Conservation (phyloP, 225 moss, liverwort and hornwort species). For the Sphagnum tenellum region DNA sequence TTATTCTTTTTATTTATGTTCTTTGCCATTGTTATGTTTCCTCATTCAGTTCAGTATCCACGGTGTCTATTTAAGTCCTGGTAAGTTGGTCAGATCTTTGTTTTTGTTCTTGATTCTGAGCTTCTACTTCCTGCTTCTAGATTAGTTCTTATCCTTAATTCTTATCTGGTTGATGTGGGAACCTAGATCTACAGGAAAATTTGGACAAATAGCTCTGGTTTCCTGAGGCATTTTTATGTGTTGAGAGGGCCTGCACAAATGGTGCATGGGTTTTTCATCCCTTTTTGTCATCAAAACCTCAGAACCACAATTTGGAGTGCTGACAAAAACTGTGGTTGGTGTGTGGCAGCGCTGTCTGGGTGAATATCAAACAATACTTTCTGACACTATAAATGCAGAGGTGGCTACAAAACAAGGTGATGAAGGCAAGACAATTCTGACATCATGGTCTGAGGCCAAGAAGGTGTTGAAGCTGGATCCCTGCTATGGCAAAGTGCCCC, state of each 20-base stretch:
- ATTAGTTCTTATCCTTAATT: too few species aligned
- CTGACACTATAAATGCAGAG: constrained; percentile 56
- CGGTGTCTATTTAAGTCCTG: too few species aligned
- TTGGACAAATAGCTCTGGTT: background rate
- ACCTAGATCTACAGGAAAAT: background rate
- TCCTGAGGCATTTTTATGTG: background rate
- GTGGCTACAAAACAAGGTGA: constrained; percentile 35
- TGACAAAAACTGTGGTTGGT: background rate
- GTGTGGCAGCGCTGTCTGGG: constrained; percentile 59
- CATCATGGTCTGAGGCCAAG: constrained; percentile 74
- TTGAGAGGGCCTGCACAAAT: background rate
- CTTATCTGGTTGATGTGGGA: background rate
- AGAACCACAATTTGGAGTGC: too few species aligned
- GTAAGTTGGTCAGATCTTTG: background rate
- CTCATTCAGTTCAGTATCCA: too few species aligned
- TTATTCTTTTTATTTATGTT: background rate
- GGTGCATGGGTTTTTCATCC: background rate
- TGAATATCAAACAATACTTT: constrained; percentile 59
- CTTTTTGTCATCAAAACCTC: background rate
- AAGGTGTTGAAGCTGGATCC: constrained; percentile 62
- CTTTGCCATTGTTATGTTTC: too few species aligned
- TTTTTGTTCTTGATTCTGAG: background rate
- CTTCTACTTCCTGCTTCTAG: too few species aligned
- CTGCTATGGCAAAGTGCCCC: constrained; percentile 59
- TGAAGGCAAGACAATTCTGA: constrained; percentile 45